These are phyloP conservation scores for Margaritispora aquatica DNA, from an alignment of 495 filamentous ascomycete species.

Conservation along the genomic window DNA sequence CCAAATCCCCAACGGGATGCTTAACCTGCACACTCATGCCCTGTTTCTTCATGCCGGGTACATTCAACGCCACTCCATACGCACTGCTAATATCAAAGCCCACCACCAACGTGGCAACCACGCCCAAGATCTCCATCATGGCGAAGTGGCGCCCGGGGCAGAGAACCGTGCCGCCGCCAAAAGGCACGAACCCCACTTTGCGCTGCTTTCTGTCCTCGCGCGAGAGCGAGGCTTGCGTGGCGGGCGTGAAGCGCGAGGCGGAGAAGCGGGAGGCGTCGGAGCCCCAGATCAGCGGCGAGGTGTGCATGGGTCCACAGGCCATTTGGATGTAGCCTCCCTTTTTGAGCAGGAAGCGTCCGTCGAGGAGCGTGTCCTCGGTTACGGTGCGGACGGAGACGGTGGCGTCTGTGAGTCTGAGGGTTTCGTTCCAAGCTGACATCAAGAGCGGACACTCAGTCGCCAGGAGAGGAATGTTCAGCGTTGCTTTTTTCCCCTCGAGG, in stretches of 20 bases:
- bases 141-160: constrained; percentile 54
- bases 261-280: constrained; percentile 33
- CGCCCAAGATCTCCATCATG: constrained; percentile 40
- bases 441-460: constrained; percentile 1
- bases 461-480: constrained; percentile 13
- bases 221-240: constrained; percentile 21
- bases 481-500: constrained; percentile 4
- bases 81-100: constrained; percentile 34
- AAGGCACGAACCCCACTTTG: constrained; percentile 19
- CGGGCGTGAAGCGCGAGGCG: constrained; percentile 31
- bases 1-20: not conserved
- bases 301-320: constrained; percentile 39
- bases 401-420: constrained; percentile 18
- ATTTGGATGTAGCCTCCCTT: constrained; percentile 38
- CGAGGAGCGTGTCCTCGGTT: constrained; percentile 34
- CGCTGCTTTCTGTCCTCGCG: not conserved
- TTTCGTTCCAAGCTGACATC: constrained; percentile 26
- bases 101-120: constrained; percentile 39
- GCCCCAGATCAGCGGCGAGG: constrained; percentile 37
- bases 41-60: not conserved
- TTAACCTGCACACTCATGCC: constrained; percentile 1
- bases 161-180: constrained; percentile 50
- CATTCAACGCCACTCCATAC: not conserved
- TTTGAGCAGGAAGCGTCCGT: constrained; percentile 33
- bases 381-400: constrained; percentile 39